Conservation (phyloP, 2,329 filamentous ascomycete species). For the Sporothrix curviconia region DNA sequence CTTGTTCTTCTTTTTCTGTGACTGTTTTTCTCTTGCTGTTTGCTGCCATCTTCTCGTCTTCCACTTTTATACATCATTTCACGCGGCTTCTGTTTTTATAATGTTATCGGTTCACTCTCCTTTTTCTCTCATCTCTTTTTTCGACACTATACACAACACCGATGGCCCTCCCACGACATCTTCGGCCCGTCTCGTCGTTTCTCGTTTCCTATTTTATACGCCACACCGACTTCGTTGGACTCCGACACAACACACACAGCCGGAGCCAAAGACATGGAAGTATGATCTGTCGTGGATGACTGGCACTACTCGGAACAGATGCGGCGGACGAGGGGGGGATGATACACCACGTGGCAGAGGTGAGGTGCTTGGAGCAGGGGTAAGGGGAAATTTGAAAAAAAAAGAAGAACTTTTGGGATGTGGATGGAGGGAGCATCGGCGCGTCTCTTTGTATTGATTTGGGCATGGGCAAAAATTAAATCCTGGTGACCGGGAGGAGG, state of each 20-base stretch:
- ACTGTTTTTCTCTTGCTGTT: not conserved
- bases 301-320: too few species aligned
- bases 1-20: too few species aligned
- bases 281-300: constrained; percentile 7
- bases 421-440: constrained; percentile 5
- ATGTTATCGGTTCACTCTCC: not conserved
- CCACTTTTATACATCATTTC: not conserved
- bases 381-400: not conserved
- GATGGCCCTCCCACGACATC: constrained; percentile 6
- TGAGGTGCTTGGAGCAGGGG: constrained; percentile 1
- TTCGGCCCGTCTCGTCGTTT: too few species aligned
- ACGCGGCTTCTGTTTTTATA: not conserved
- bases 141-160: constrained; percentile 2
- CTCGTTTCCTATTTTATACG: not conserved
- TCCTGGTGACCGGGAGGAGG: too few species aligned
- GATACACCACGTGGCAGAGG: constrained; percentile 3
- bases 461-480: constrained; percentile 1
- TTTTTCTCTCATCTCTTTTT: constrained; percentile 6
- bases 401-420: constrained; percentile 1
- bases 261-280: not conserved
- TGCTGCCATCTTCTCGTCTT: not conserved
- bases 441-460: constrained; percentile 6
- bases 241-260: constrained; percentile 3
- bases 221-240: constrained; percentile 1
- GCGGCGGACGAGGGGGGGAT: too few species aligned